These are phyloP conservation scores for Allantophomopsis cytisporea DNA, from an alignment of 2,329 filamentous ascomycete species.

Conservation along the genomic window DNA sequence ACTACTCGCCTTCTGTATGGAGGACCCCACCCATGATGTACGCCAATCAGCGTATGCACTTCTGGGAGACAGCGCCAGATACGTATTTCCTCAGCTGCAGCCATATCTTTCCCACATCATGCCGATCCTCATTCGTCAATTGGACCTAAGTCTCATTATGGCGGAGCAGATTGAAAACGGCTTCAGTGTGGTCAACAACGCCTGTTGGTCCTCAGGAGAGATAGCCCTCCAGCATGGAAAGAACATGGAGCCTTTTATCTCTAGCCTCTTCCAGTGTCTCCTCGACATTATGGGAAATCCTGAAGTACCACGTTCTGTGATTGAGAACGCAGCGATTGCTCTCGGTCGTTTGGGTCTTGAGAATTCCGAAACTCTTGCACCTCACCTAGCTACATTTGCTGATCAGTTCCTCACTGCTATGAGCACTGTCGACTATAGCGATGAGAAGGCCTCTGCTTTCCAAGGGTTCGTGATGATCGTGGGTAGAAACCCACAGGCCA, in stretches of 20 bases:
- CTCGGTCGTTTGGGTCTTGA: constrained; percentile 76
- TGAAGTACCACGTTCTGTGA: constrained; percentile 73
- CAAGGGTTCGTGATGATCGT: constrained; percentile 81
- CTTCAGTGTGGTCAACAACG: constrained; percentile 94
- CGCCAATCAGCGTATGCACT: constrained; percentile 92
- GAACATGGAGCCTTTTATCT: constrained; percentile 64
- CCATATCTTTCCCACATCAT: constrained; percentile 61
- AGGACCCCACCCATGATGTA: constrained; percentile 81
- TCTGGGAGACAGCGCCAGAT: constrained; percentile 88
- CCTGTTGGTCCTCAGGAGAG: constrained; percentile 93
- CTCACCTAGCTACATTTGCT: constrained; percentile 68
- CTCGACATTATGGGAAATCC: constrained; percentile 75
- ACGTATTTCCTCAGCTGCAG: constrained; percentile 72
- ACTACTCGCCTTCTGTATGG: constrained; percentile 81
- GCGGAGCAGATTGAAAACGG: constrained; percentile 74
- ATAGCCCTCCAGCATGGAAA: constrained; percentile 70
- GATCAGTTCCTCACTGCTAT: constrained; percentile 72
- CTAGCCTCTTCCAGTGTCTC: constrained; percentile 63
- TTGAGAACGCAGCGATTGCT: constrained; percentile 89
- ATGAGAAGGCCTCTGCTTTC: constrained; percentile 91
- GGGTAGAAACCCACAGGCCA: constrained; percentile 74
- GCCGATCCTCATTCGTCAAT: constrained; percentile 72
- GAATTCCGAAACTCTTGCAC: constrained; percentile 62
- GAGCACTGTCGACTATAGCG: constrained; percentile 71
- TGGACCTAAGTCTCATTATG: constrained; percentile 65